phyloP scores from a whole-genome alignment of 306 rosid genomes.

The Prunus mongolica region DNA sequence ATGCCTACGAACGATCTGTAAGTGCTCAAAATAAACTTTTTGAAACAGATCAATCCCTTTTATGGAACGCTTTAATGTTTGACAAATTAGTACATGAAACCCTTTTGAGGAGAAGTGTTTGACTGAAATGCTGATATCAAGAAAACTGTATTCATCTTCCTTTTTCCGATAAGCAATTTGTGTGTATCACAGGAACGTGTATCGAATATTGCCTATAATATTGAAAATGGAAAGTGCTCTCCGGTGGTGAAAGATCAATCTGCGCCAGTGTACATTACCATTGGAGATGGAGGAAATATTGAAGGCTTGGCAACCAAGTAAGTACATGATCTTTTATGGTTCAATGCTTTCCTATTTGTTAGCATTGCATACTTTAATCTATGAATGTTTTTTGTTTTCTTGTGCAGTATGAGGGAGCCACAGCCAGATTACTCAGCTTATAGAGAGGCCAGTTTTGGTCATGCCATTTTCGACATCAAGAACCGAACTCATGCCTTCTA shows the following conservation, averaged over 20 bases:
- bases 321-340: neutral
- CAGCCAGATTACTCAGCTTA: slow-evolving; percentile 67
- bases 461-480: slow-evolving; percentile 62
- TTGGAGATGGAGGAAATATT: slow-evolving; percentile 82
- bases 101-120: too few species aligned
- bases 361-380: neutral
- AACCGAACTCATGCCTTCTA: slow-evolving; percentile 68
- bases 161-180: neutral
- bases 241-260: slow-evolving; percentile 51
- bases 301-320: slow-evolving; percentile 73
- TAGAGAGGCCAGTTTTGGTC: slow-evolving; percentile 72
- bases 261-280: slow-evolving; percentile 70
- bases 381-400: neutral
- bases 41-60: too few species aligned
- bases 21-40: slow-evolving; percentile 9
- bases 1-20: slow-evolving; percentile 88
- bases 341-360: neutral
- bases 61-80: too few species aligned
- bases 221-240: slow-evolving; percentile 51
- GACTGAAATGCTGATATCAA: too few species aligned
- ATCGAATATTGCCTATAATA: slow-evolving; percentile 53
- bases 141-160: too few species aligned
- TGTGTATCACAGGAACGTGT: slow-evolving; percentile 44
- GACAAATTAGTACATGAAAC: too few species aligned
- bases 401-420: slow-evolving; percentile 60